Evolutionary conservation across 306 rosid species (phyloP).

Genomic region (Ammopiptanthus mongolicus): DNA sequence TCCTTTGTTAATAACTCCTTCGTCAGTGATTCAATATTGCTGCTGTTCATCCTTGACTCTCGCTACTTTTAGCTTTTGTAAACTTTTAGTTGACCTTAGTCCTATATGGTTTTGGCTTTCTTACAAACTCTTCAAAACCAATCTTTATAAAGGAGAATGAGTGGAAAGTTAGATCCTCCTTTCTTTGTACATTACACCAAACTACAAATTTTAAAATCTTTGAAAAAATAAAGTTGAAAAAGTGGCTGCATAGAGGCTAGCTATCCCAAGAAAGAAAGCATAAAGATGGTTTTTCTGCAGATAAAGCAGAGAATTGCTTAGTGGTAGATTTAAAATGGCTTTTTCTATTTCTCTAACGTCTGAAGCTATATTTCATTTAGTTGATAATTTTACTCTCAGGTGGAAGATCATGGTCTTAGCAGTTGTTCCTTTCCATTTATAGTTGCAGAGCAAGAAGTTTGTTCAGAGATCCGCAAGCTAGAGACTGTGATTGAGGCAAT

Average conservation of each 20-base stretch:
- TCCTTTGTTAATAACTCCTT: not conserved
- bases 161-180: not conserved
- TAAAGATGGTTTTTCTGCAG: not conserved
- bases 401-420: slow-evolving; percentile 78
- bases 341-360: not conserved
- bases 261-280: slow-evolving; percentile 1
- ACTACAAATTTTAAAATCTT: not conserved
- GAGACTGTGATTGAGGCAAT: slow-evolving; percentile 47
- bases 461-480: slow-evolving; percentile 63
- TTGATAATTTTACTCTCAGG: slow-evolving; percentile 34
- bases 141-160: not conserved
- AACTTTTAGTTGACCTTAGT: not conserved
- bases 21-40: not conserved
- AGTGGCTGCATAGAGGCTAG: not conserved
- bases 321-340: not conserved
- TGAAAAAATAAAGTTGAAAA: not conserved
- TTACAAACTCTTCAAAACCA: not conserved
- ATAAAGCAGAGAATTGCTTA: not conserved
- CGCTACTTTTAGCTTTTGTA: not conserved
- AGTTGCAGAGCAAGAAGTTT: slow-evolving; percentile 73
- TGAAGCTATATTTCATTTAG: slow-evolving; percentile 7
- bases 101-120: not conserved
- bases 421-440: slow-evolving; percentile 73
- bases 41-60: not conserved
- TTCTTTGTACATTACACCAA: not conserved